Percentiles rank a stretch among this genome's conserved stretches.
phyloP scores from a whole-genome alignment of 139 green algal genomes.

The Closterium sp. region DNA sequence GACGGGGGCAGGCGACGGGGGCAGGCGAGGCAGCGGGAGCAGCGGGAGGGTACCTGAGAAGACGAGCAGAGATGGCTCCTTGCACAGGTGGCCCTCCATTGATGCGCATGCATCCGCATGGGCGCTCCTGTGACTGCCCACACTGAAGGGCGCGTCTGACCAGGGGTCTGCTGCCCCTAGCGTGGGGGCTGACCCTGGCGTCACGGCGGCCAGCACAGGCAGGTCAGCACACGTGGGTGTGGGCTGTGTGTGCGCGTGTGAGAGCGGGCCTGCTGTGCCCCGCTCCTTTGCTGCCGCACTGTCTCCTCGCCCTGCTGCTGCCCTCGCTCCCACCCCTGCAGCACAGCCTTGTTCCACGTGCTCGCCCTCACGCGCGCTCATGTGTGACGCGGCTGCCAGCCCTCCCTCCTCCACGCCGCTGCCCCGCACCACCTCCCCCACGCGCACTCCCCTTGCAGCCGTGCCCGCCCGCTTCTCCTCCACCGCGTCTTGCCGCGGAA shows the following conservation, averaged over 20 bases:
- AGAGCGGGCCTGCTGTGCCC: neutral
- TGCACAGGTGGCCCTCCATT: neutral
- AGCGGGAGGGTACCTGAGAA: neutral
- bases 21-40: neutral
- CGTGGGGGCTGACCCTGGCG: neutral
- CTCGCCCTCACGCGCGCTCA: neutral
- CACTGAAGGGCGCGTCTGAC: neutral
- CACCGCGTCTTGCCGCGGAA: neutral
- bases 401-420: neutral
- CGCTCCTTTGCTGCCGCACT: neutral
- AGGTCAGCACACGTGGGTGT: neutral
- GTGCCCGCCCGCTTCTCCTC: neutral
- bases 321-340: conserved; percentile 55
- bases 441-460: neutral
- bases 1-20: neutral
- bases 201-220: neutral
- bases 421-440: neutral
- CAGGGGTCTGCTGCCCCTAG: neutral
- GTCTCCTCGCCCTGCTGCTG: conserved; percentile 17
- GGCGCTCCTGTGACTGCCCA: neutral
- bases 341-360: conserved; percentile 14
- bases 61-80: neutral
- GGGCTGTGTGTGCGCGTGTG: neutral
- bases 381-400: neutral
- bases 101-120: neutral